A percentile compares a stretch with the other conserved stretches of the same genome.
Conservation (phyloP, 768 basidiomycete species). For the Thelephora ganbajun region DNA sequence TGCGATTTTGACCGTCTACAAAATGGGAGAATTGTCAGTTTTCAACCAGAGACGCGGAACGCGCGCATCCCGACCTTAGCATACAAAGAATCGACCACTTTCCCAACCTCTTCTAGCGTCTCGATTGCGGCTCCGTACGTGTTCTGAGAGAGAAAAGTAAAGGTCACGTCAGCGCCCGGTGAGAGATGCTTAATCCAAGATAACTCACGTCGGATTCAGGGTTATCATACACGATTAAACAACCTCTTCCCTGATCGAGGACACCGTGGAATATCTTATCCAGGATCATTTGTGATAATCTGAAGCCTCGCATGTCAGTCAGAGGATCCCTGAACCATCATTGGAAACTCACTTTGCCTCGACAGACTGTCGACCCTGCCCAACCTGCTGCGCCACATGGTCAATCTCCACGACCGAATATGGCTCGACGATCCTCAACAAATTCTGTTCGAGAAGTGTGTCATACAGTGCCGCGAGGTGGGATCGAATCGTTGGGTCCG, state of each 20-base stretch:
- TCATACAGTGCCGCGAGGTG: slow-evolving; percentile 93
- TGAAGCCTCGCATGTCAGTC: slow-evolving; percentile 17
- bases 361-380: slow-evolving; percentile 76
- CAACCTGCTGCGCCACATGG: slow-evolving; percentile 76
- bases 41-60: neutral
- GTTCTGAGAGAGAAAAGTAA: slow-evolving; percentile 31
- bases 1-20: slow-evolving; percentile 30
- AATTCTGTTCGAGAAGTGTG: slow-evolving; percentile 89
- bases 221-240: slow-evolving; percentile 82
- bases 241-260: slow-evolving; percentile 90
- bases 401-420: slow-evolving; percentile 87
- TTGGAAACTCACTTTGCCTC: slow-evolving; percentile 65
- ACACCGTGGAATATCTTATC: slow-evolving; percentile 92
- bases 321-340: neutral
- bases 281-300: slow-evolving; percentile 94
- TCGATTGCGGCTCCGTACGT: slow-evolving; percentile 83
- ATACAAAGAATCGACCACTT: slow-evolving; percentile 89
- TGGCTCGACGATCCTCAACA: slow-evolving; percentile 90
- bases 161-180: neutral
- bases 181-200: slow-evolving; percentile 3
- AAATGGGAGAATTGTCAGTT: neutral
- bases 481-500: slow-evolving; percentile 89
- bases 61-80: slow-evolving; percentile 42
- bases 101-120: slow-evolving; percentile 79
- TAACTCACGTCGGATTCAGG: slow-evolving; percentile 67